Evolutionary conservation across 345 rosid species (phyloP).

Genomic region (Eucalyptus virginea): DNA sequence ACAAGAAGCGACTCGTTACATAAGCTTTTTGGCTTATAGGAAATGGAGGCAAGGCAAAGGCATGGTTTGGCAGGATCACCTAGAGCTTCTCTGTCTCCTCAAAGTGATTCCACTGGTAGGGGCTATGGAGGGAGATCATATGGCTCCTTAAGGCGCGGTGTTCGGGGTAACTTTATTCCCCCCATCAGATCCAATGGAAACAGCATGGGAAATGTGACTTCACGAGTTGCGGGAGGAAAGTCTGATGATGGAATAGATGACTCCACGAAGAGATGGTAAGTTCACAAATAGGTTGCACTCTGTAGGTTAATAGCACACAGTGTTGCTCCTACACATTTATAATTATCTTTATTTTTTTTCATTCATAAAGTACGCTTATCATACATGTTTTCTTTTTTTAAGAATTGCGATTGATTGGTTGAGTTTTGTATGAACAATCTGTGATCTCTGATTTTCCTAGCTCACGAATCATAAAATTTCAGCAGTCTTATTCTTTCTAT

Average conservation of each 20-base stretch:
- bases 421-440: background rate
- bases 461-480: background rate
- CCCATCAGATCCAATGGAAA: constrained; percentile 71
- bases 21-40: constrained; percentile 34
- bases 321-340: background rate
- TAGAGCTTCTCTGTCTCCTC: constrained; percentile 45
- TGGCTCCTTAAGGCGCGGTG: constrained; percentile 57
- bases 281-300: background rate
- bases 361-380: background rate
- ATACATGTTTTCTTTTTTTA: background rate
- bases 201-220: constrained; percentile 46
- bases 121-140: constrained; percentile 51
- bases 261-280: constrained; percentile 81
- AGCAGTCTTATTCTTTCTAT: background rate
- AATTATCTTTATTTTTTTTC: background rate
- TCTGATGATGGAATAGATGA: constrained; percentile 71
- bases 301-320: background rate
- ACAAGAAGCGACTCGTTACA: background rate
- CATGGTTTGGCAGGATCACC: constrained; percentile 62
- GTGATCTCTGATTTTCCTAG: background rate
- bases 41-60: constrained; percentile 66
- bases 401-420: background rate
- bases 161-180: constrained; percentile 82
- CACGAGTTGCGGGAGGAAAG: constrained; percentile 69
- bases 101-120: constrained; percentile 34